Percentiles rank a stretch among this genome's conserved stretches.
Evolutionary conservation across 1,284 basidiomycete genomes (phyloP).

Genomic region (Boletus sp.): DNA sequence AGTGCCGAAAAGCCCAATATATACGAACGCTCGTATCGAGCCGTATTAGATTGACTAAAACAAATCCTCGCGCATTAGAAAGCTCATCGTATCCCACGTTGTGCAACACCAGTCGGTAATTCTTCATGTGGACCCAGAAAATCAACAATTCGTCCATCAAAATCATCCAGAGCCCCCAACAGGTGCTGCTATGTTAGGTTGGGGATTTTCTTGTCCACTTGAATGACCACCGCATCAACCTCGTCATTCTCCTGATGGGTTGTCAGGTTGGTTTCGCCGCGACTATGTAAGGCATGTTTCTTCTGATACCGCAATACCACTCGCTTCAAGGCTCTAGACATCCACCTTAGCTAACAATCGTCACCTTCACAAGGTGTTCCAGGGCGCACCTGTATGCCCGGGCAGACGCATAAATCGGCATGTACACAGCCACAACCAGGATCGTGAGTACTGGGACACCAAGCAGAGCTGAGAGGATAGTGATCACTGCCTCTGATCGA

Average conservation of each 20-base stretch:
- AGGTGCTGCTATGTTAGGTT: too few relatives aligned
- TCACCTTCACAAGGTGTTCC: too few relatives aligned
- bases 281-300: conserved; percentile 1
- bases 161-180: too few relatives aligned
- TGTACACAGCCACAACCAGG: conserved; percentile 6
- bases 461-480: conserved; percentile 20
- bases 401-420: conserved; percentile 24
- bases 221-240: neutral
- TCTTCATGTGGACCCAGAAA: too few relatives aligned
- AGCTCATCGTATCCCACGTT: too few relatives aligned
- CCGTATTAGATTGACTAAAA: too few relatives aligned
- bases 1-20: too few relatives aligned
- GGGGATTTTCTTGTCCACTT: neutral
- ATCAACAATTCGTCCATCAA: too few relatives aligned
- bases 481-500: conserved; percentile 5
- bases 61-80: too few relatives aligned
- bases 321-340: conserved; percentile 14
- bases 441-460: conserved; percentile 23
- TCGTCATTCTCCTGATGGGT: neutral
- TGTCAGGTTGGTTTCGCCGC: neutral
- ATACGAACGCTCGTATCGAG: too few relatives aligned
- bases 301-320: conserved; percentile 6
- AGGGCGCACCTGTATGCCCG: conserved; percentile 19
- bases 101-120: too few relatives aligned
- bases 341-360: conserved; percentile 15